A percentile compares a stretch with the other conserved stretches of the same genome.
phyloP scores from a whole-genome alignment of 768 basidiomycete species.

The Postia placenta region DNA sequence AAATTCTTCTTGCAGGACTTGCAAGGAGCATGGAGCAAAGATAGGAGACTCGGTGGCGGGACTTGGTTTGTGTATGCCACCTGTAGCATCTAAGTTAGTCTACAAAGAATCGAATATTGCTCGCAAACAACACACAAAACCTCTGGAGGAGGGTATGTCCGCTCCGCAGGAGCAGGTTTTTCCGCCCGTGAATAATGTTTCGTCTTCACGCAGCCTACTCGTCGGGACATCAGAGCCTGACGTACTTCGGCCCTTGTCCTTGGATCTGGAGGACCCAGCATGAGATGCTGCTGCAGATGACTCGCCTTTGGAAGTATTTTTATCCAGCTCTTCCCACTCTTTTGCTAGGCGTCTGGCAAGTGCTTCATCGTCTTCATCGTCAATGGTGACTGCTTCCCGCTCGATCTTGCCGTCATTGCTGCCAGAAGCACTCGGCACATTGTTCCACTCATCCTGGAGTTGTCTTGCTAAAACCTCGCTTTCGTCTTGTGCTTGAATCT shows the following conservation, averaged over 20 bases:
- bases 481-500: conserved; percentile 38
- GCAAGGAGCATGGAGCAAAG: conserved; percentile 41
- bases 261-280: conserved; percentile 6
- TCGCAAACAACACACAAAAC: conserved; percentile 30
- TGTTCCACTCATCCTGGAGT: conserved; percentile 28
- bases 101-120: neutral
- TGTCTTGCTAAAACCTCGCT: conserved; percentile 34
- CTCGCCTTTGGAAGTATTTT: conserved; percentile 3
- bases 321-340: conserved; percentile 31
- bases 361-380: conserved; percentile 30
- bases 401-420: neutral
- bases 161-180: conserved; percentile 33
- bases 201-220: conserved; percentile 24
- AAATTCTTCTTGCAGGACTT: conserved; percentile 36
- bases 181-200: conserved; percentile 30
- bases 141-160: conserved; percentile 33
- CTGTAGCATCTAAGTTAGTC: conserved; percentile 11
- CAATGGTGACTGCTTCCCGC: neutral
- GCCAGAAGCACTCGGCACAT: conserved; percentile 3
- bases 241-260: conserved; percentile 1
- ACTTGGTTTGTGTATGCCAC: conserved; percentile 20
- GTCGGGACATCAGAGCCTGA: neutral
- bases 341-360: conserved; percentile 33
- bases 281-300: conserved; percentile 5
- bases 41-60: conserved; percentile 20